Evolutionary conservation across 176 grass and related monocot species (phyloP).

Genomic region (Cenchrus americanus): DNA sequence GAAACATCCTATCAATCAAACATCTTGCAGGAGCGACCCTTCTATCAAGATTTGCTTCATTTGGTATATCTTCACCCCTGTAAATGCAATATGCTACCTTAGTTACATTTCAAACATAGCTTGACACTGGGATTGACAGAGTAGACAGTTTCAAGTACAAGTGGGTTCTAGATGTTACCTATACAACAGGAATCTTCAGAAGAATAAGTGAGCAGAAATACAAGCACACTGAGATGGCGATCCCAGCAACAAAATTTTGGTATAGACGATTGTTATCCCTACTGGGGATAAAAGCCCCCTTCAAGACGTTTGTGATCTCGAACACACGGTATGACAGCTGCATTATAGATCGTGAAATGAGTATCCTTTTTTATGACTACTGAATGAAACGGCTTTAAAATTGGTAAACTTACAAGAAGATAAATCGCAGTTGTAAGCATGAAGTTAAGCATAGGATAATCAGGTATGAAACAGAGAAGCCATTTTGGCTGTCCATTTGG

Average conservation of each 20-base stretch:
- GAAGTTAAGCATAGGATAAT: conserved; percentile 95
- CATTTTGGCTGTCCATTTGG: conserved; percentile 93
- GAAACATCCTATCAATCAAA: conserved; percentile 29
- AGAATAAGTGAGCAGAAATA: conserved; percentile 82
- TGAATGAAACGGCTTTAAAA: conserved; percentile 2
- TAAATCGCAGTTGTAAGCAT: conserved; percentile 96
- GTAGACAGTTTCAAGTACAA: background rate
- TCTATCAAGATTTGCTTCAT: conserved; percentile 29
- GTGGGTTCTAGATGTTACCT: conserved; percentile 48
- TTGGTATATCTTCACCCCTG: conserved; percentile 21
- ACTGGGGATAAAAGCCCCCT: conserved; percentile 69
- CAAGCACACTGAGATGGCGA: conserved; percentile 62
- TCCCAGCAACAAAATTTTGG: conserved; percentile 79
- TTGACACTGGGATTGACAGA: background rate
- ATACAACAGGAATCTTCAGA: conserved; percentile 73
- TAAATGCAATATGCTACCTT: conserved; percentile 13
- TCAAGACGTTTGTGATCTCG: conserved; percentile 62
- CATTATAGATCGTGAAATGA: conserved; percentile 41
- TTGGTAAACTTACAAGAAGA: conserved; percentile 61
- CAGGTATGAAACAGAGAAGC: conserved; percentile 81
- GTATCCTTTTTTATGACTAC: background rate
- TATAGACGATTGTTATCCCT: conserved; percentile 81
- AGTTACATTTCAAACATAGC: background rate
- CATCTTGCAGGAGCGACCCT: background rate
- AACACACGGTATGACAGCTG: conserved; percentile 84